Evolutionary conservation across 1,284 basidiomycete species (phyloP), one percentile per base, ranked within the genome.

Genomic region (Vanrija sp.): DNA sequence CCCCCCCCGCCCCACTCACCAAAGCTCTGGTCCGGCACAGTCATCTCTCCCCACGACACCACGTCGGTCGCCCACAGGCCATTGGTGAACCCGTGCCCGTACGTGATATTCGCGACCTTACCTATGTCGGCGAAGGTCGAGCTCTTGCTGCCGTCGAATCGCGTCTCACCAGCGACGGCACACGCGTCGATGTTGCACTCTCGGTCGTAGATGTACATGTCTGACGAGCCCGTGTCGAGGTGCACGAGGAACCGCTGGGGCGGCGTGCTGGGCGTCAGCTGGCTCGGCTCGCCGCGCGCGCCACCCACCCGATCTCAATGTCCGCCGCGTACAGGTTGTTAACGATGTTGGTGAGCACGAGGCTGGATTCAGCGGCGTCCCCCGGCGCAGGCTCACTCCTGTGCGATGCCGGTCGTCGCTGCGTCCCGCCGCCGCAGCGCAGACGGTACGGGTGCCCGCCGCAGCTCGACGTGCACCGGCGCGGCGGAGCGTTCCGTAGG

Each of bases 191-290:
- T 2, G 14, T 34, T 8, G 40, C 57, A 55, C n/a, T 46, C n/a
- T 6, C 60, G 58, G 42, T 58, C 57, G 14, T 68, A 69, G 1
- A 74, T 74, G 43, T 79, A 67, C 49, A 80, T 68, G 65, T 80
- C 78, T 25, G 78, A 61, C 0, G 77, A 79, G 14, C 80, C 80
- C 6, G 80, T 81, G 64, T 82, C 80, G 45, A 82, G 71, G 46
- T 80, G 74, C 48, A 81, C 62, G 46, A 77, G 66, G 56, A 82
- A 78, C 46, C 68, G 66, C 55, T 80, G 78, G 8, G 73, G 62
- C 3, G 80, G 80, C 5, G 73, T 77, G 34, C 80, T 28, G 28
- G 28, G 3, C 7, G 28, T 28, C 28, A 28, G 28, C 28, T 28
- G 28, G 28, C 10, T 28, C 7, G 6, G n/a, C n/a, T n/a, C n/a